These are phyloP conservation scores for Neurospora terricola DNA, from an alignment of 495 filamentous ascomycete genomes.

Conservation along the genomic window DNA sequence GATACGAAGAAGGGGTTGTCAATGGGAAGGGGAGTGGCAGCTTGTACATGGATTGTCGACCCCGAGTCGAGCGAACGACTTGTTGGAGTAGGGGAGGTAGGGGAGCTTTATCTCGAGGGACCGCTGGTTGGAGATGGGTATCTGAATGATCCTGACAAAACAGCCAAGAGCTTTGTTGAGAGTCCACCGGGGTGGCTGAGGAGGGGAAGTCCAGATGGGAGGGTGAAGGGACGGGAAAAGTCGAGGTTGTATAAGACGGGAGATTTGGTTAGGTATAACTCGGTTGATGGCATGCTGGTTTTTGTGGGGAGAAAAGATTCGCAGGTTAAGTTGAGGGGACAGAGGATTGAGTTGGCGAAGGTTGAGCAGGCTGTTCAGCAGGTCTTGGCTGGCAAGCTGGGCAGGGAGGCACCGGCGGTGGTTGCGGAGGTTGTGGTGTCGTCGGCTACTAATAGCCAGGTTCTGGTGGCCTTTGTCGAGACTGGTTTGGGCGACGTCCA, in stretches of 20 bases:
- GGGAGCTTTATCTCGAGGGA: conserved; percentile 71
- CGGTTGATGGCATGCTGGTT: conserved; percentile 17
- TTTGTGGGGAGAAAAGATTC: conserved; percentile 28
- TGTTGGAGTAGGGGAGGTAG: conserved; percentile 56
- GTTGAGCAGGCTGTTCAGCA: conserved; percentile 13
- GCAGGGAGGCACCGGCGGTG: conserved; percentile 4
- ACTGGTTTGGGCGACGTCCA: neutral
- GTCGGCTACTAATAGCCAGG: conserved; percentile 3
- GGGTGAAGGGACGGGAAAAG: neutral
- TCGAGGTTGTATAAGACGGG: conserved; percentile 38
- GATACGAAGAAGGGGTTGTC: no score
- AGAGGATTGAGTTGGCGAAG: conserved; percentile 30
- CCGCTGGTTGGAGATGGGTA: conserved; percentile 49
- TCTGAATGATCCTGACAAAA: conserved; percentile 54
- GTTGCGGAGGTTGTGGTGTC: conserved; percentile 24
- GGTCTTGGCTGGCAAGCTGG: conserved; percentile 3
- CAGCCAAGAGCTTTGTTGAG: conserved; percentile 38
- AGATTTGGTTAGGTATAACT: conserved; percentile 43
- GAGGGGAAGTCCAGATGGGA: neutral
- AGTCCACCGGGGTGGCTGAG: neutral
- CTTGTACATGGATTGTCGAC: conserved; percentile 45
- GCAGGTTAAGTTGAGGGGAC: conserved; percentile 33
- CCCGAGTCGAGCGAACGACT: conserved; percentile 44
- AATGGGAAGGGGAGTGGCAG: conserved; percentile 2
- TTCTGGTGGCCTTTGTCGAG: neutral